A percentile compares a stretch with the other conserved stretches of the same genome.
Evolutionary conservation across 257 asterid species (phyloP).

Genomic region (Solanum sejunctum): DNA sequence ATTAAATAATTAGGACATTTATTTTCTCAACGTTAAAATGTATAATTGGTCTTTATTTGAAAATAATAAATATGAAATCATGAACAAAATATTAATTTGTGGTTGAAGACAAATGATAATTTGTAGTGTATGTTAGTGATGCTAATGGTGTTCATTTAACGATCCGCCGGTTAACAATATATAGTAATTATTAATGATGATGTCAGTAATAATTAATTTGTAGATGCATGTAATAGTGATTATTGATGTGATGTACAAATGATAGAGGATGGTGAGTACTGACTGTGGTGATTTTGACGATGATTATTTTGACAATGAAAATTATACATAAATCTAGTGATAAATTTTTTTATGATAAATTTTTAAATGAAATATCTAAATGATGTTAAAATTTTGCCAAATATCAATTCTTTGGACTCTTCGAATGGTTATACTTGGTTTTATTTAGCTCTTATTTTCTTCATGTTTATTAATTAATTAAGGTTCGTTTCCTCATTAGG

Average conservation of each 20-base stretch:
- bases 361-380: not conserved
- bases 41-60: not conserved
- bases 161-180: too few species aligned
- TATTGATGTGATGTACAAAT: too few species aligned
- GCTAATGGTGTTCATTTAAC: not conserved
- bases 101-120: not conserved
- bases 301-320: too few species aligned
- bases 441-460: too few species aligned
- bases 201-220: not conserved
- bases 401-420: not conserved
- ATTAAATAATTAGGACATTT: not conserved
- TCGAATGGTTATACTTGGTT: too few species aligned
- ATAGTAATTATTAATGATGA: too few species aligned
- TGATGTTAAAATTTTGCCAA: not conserved
- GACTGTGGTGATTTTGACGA: accelerated
- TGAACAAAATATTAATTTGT: not conserved
- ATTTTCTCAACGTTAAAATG: not conserved
- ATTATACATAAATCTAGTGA: too few species aligned
- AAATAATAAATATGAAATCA: not conserved
- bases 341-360: not conserved
- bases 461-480: too few species aligned
- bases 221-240: not conserved
- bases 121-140: not conserved
- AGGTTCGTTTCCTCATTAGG: too few species aligned
- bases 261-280: accelerated